Evolutionary conservation across 768 basidiomycete species (phyloP).

Genomic region (Boletus subcaerulescens): DNA sequence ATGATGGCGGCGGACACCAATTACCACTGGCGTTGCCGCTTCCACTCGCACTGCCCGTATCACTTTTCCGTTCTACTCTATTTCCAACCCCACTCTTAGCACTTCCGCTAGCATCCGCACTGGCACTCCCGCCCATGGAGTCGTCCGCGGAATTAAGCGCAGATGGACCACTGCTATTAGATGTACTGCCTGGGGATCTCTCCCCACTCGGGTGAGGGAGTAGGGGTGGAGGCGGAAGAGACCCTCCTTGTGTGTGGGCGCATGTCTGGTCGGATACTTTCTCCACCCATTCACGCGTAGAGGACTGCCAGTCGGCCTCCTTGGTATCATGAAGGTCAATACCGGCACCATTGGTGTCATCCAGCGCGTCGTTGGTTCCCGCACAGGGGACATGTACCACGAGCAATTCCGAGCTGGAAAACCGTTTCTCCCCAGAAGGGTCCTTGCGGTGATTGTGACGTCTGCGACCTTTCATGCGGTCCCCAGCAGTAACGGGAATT

Average conservation of each 20-base stretch:
- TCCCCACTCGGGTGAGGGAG: conserved; percentile 13
- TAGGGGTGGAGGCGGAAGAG: conserved; percentile 2
- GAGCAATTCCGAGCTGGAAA: conserved; percentile 22
- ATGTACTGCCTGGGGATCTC: conserved; percentile 23
- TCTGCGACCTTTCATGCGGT: conserved; percentile 19
- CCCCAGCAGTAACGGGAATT: conserved; percentile 29
- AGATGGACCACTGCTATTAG: conserved; percentile 27
- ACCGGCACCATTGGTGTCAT: conserved; percentile 14
- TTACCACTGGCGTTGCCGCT: conserved; percentile 11
- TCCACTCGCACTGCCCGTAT: conserved; percentile 10
- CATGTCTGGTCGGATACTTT: conserved; percentile 36
- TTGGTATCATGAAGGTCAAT: conserved; percentile 20
- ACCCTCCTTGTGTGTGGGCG: background rate
- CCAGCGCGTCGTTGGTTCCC: conserved; percentile 9
- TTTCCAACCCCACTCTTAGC: conserved; percentile 8
- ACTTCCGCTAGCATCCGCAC: conserved; percentile 6
- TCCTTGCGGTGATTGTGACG: conserved; percentile 4
- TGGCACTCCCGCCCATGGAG: conserved; percentile 10
- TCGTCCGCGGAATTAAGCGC: conserved; percentile 24
- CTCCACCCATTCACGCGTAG: conserved; percentile 49
- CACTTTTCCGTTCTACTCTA: conserved; percentile 7
- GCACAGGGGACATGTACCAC: conserved; percentile 31
- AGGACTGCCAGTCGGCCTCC: conserved; percentile 21
- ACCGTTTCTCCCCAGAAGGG: conserved; percentile 2
- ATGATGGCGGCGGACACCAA: conserved; percentile 11